Conservation (phyloP, 768 basidiomycete species). For the Lactifluus pinguis region DNA sequence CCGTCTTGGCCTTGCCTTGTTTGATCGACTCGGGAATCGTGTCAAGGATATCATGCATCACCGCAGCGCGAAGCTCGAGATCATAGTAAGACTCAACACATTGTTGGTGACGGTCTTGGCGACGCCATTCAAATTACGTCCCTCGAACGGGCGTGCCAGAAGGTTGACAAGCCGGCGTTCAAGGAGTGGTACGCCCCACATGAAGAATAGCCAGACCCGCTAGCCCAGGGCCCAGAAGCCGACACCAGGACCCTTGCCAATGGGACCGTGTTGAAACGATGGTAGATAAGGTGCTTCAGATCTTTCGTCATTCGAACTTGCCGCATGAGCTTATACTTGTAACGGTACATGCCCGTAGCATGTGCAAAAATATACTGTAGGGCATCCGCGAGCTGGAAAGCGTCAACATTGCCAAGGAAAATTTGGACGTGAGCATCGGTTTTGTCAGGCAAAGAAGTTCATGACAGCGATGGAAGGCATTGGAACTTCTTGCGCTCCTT, state of each 20-base stretch:
- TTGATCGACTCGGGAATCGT: slow-evolving; percentile 99
- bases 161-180: slow-evolving; percentile 97
- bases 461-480: slow-evolving; percentile 96
- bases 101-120: slow-evolving; percentile 98
- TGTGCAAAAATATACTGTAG: no score
- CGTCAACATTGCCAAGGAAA: slow-evolving; percentile 96
- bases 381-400: no score
- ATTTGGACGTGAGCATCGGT: slow-evolving; percentile 99
- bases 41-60: slow-evolving; percentile 99
- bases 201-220: slow-evolving; percentile 99
- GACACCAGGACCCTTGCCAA: slow-evolving; percentile 97
- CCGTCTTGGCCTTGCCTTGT: slow-evolving; percentile 99
- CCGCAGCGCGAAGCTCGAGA: slow-evolving; percentile 91
- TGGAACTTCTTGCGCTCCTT: slow-evolving; percentile 99
- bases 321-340: slow-evolving; percentile 99
- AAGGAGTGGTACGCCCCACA: slow-evolving; percentile 94
- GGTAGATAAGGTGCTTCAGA: slow-evolving; percentile 95
- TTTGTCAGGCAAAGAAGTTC: slow-evolving; percentile 97
- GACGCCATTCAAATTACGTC: slow-evolving; percentile 90
- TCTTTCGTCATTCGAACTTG: slow-evolving; percentile 99
- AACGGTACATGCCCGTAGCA: slow-evolving; percentile 98
- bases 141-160: slow-evolving; percentile 97
- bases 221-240: slow-evolving; percentile 99
- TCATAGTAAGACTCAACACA: slow-evolving; percentile 99
- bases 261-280: slow-evolving; percentile 99